phyloP scores from a whole-genome alignment of 129 eudicot species.

The Flaveria trinervia region DNA sequence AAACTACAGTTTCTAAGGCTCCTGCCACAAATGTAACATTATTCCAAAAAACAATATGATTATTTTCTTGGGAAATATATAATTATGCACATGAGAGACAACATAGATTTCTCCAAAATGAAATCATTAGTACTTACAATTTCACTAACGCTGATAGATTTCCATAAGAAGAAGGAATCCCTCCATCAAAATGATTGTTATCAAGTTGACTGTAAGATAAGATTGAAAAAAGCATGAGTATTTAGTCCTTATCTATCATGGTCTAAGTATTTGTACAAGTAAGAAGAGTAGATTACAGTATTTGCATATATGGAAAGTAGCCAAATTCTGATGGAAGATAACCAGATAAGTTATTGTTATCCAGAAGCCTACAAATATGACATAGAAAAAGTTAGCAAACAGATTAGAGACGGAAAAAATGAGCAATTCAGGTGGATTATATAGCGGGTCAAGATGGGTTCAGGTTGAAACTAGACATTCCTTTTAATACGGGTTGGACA shows the following conservation, averaged over 20 bases:
- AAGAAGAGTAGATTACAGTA: constrained; percentile 51
- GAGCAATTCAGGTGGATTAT: neutral
- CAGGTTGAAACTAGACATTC: neutral
- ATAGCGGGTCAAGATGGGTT: constrained; percentile 12
- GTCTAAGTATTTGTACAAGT: neutral
- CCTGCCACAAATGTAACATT: constrained; percentile 41
- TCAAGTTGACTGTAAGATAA: constrained; percentile 71
- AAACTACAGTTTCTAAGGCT: constrained; percentile 85
- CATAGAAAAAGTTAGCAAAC: constrained; percentile 19
- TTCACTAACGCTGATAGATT: constrained; percentile 59
- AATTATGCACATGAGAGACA: neutral
- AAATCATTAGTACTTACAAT: constrained; percentile 53
- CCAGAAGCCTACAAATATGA: constrained; percentile 63
- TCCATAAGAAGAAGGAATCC: constrained; percentile 67
- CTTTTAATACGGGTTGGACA: neutral
- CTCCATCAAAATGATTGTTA: constrained; percentile 72
- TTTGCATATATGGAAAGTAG: constrained; percentile 42
- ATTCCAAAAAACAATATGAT: neutral
- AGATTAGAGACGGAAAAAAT: neutral
- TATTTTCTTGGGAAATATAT: neutral
- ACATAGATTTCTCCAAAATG: neutral
- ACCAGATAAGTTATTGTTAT: constrained; percentile 74
- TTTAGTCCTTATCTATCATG: neutral
- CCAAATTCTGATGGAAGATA: constrained; percentile 75
- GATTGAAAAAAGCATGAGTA: neutral